These are phyloP conservation scores for Lipomyces spencermartinsiae DNA, from an alignment of 805 yeast species.

Conservation along the genomic window DNA sequence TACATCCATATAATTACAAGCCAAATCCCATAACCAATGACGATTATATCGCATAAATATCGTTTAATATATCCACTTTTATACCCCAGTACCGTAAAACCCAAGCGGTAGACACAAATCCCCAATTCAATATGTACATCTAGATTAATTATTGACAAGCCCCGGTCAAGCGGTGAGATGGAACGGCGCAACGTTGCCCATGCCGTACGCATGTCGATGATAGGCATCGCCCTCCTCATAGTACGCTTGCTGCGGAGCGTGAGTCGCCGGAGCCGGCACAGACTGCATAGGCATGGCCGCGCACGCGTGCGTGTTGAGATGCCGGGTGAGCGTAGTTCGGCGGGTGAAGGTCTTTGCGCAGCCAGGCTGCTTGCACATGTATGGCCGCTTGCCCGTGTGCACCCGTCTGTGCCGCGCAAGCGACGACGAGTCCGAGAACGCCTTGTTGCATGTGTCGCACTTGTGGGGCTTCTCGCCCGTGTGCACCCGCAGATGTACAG, in stretches of 20 bases:
- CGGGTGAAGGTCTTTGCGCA: conserved; percentile 73
- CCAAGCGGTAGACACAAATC: neutral
- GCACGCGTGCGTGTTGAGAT: conserved; percentile 61
- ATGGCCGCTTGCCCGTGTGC: conserved; percentile 55
- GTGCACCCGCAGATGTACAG: conserved; percentile 80
- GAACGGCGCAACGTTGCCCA: conserved; percentile 14
- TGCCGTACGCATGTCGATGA: conserved; percentile 22
- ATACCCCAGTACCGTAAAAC: neutral
- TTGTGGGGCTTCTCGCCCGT: conserved; percentile 79
- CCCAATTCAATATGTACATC: neutral
- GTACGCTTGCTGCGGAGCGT: conserved; percentile 11
- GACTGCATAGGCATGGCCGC: conserved; percentile 12
- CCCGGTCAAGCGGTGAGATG: conserved; percentile 21
- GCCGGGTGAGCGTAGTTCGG: conserved; percentile 78
- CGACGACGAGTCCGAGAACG: conserved; percentile 45
- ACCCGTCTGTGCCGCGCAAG: conserved; percentile 81
- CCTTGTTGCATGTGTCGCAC: conserved; percentile 51
- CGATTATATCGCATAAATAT: neutral
- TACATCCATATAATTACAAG: neutral
- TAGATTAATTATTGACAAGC: neutral
- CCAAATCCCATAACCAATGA: neutral
- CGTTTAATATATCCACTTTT: neutral
- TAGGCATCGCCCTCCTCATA: conserved; percentile 24
- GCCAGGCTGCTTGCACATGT: conserved; percentile 64
- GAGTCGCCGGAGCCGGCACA: conserved; percentile 9